Base-by-base conservation (phyloP, 768 basidiomycete genomes). In the Tricholoma furcatifolium region DNA sequence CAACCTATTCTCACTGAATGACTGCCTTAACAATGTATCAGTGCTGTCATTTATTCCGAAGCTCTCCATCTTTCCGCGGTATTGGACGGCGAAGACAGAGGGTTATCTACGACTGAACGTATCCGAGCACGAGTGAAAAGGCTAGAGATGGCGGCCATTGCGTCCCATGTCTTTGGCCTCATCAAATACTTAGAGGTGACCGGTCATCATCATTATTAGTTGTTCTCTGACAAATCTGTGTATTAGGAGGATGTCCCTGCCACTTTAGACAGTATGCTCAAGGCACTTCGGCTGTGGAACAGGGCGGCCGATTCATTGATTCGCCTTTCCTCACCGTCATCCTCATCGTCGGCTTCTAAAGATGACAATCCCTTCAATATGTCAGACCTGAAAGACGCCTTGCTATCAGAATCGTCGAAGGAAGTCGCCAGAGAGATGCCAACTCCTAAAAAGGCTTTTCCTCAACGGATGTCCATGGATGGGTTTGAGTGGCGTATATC, bases 271-370 rank as follows among this genome's bases (percentile, higher is more conserved):
- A 78, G 78, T 17, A 70, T 87, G 56, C 70, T 88, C 11, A 88
- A 88, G 57, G 81, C 88, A 0, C 74, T 93, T 45, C 82, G 91
- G 15, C 69, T 94, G 2, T 92, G 87, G 84, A 90, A 88, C 63
- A 82, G 89, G 23, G 91, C 92, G 3, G 69, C 84, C 12, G 91
- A 91, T 18, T 79, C 80, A 0, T 65, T 92, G 0, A 67, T 80
- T 6, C 83, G 88, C 27, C 72, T 91, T 4, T 72, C 68, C n/a
- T 78, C 79, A 15, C 65, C 68, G 1, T 58, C 62, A 14, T 59
- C 57, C 9, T 35, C 39, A 46, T 42, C 67, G 1, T 27, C 67
- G 3, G 54, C 59, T 36, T 60, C 68, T 43, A 49, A 64, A 8
- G 66, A 72, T n/a, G 74, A 77, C 6, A 82, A 89, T 62, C 86